Conservation (phyloP, 1,284 basidiomycete genomes). For the Melanopsichium pennsylvanicum region DNA sequence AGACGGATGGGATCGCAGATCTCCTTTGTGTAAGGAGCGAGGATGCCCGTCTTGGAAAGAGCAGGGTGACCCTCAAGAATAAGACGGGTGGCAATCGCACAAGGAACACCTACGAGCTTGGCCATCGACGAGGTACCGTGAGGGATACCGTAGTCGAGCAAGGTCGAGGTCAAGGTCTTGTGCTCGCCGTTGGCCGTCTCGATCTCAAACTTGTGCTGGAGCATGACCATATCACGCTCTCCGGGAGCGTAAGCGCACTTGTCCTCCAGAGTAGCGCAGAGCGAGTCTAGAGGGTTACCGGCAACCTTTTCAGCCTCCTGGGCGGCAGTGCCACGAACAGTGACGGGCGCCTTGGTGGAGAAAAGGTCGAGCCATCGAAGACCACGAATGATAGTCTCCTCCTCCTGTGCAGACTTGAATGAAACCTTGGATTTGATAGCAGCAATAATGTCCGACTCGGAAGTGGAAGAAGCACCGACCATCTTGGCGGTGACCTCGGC, state of each 20-base stretch:
- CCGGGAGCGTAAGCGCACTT: constrained; percentile 90
- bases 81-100: constrained; percentile 81
- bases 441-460: constrained; percentile 66
- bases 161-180: constrained; percentile 88
- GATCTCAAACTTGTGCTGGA: constrained; percentile 80
- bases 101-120: constrained; percentile 88
- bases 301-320: constrained; percentile 73
- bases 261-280: constrained; percentile 87
- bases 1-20: constrained; percentile 62
- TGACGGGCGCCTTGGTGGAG: constrained; percentile 70
- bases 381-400: constrained; percentile 52
- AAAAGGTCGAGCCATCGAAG: constrained; percentile 94
- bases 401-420: constrained; percentile 55
- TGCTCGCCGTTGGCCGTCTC: constrained; percentile 69
- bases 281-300: constrained; percentile 89
- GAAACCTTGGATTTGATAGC: constrained; percentile 50
- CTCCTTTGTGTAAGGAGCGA: constrained; percentile 86
- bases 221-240: constrained; percentile 94
- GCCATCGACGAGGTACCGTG: constrained; percentile 93
- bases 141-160: constrained; percentile 85
- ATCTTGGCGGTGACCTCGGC: constrained; percentile 79
- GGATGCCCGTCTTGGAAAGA: constrained; percentile 73
- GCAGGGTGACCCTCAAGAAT: constrained; percentile 74
- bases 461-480: constrained; percentile 76
- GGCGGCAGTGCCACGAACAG: constrained; percentile 64